Base-by-base conservation (phyloP, 2,329 filamentous ascomycete genomes). In the Sclerotinia minor region DNA sequence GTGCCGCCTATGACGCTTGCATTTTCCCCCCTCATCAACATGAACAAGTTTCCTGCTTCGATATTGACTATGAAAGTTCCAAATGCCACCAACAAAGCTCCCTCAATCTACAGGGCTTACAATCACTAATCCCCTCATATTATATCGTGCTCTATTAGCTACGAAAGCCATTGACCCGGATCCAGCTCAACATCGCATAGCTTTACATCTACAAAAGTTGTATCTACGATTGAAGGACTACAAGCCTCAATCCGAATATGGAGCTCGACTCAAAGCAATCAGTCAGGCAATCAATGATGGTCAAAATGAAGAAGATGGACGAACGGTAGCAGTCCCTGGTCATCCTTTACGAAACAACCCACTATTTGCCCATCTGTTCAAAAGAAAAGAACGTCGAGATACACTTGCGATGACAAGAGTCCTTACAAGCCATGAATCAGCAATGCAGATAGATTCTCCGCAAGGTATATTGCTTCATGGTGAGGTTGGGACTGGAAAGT, bases 401-500 rank as follows among this genome's bases (percentile, higher is more conserved):
- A 84, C 82, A 66, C 78, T 90, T 29, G 89, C 90, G 5, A 78
- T 95, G 68, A 91, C 89, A 2, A 81, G 85, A 61, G 84, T 89
- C n/a, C 65, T 94, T 19, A 89, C 87, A 0, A 87, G 83, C 72
- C 85, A 93, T 75, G 87, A 94, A 76, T 85, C 86, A 26, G 91
- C 91, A 15, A 83, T 92, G 70, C 81, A 87, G 57, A 83, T 94
- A 59, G 83, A 91, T 73, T 92, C 89, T 0, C 92, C 92, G 0
- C 86, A 84, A 72, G 92, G 92, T 0, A 79, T 95, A 21, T 88
- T 94, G 75, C 82, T 95, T 0, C 92, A 92, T 35, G 91, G 92
- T 8, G 91, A 93, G 75, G 92, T 95, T 1, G 92, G 92, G 15
- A 92, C 90, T 0, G 91, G 92, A 19, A 95, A 95, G 77, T 91